phyloP scores from a whole-genome alignment of 129 eudicot species.

The Glebionis coronaria region DNA sequence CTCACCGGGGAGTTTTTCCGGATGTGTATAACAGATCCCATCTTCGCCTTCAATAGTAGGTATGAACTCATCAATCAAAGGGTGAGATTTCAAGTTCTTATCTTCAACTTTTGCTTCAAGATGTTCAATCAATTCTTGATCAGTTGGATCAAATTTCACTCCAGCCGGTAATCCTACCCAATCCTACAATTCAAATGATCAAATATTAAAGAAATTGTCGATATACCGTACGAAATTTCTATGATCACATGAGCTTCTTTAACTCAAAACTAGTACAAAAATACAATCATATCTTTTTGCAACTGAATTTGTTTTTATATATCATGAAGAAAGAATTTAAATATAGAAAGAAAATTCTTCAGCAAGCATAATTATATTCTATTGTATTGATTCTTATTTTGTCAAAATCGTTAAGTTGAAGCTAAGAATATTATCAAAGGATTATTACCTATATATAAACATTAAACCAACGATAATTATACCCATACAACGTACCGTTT shows the following conservation, averaged over 20 bases:
- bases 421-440: conserved; percentile 53
- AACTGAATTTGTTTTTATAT: conserved; percentile 13
- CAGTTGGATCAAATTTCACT: conserved; percentile 96
- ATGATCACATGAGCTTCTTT: not conserved
- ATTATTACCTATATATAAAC: conserved; percentile 19
- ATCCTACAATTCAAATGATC: conserved; percentile 49
- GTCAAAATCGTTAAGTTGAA: conserved; percentile 50
- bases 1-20: conserved; percentile 94
- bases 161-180: conserved; percentile 99
- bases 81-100: conserved; percentile 74
- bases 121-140: conserved; percentile 93
- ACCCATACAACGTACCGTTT: conserved; percentile 60
- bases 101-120: conserved; percentile 90
- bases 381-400: conserved; percentile 45
- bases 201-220: conserved; percentile 1
- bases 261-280: conserved; percentile 18
- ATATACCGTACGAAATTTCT: not conserved
- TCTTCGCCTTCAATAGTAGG: conserved; percentile 98
- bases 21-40: conserved; percentile 98
- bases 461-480: conserved; percentile 2
- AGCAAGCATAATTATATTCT: conserved; percentile 41
- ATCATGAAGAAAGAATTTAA: conserved; percentile 12
- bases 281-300: conserved; percentile 19
- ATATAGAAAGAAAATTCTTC: conserved; percentile 16
- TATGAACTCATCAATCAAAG: conserved; percentile 91